Conservation (phyloP, 164 flowering plant genomes). For the Platanus orientalis region DNA sequence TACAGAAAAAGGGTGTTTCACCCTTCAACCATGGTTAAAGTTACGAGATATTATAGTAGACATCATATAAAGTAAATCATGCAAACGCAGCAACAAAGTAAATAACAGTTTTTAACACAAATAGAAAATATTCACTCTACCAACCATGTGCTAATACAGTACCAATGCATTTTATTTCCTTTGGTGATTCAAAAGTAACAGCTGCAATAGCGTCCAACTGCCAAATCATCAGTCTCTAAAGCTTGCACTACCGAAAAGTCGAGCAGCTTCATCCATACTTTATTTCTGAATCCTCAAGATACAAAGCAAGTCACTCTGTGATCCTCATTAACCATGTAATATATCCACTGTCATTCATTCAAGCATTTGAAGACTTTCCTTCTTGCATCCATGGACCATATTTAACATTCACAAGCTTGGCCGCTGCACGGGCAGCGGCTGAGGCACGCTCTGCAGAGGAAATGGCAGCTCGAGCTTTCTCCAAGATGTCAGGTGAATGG, state of each 20-base stretch:
- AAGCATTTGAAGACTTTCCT: conserved; percentile 12
- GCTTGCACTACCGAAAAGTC: background rate
- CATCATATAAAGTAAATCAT: no score
- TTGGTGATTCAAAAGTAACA: no score
- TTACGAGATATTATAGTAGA: background rate
- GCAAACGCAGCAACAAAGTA: no score
- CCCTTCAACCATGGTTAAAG: background rate
- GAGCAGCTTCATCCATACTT: background rate
- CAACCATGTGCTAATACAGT: no score
- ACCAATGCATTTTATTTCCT: no score
- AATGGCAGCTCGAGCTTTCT: conserved; percentile 81
- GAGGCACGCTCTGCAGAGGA: conserved; percentile 86
- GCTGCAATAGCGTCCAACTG: background rate
- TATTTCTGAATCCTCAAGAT: background rate
- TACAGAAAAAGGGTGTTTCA: background rate
- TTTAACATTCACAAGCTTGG: conserved; percentile 52
- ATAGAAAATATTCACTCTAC: no score
- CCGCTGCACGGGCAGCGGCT: conserved; percentile 86
- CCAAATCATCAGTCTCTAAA: background rate
- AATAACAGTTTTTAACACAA: no score
- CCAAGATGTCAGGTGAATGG: conserved; percentile 54
- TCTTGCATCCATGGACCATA: conserved; percentile 25
- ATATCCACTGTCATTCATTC: background rate
- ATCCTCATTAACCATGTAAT: background rate
- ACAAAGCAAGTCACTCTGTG: background rate